Base-by-base conservation (phyloP, 805 yeast species). In the Myxozyma sirexii region DNA sequence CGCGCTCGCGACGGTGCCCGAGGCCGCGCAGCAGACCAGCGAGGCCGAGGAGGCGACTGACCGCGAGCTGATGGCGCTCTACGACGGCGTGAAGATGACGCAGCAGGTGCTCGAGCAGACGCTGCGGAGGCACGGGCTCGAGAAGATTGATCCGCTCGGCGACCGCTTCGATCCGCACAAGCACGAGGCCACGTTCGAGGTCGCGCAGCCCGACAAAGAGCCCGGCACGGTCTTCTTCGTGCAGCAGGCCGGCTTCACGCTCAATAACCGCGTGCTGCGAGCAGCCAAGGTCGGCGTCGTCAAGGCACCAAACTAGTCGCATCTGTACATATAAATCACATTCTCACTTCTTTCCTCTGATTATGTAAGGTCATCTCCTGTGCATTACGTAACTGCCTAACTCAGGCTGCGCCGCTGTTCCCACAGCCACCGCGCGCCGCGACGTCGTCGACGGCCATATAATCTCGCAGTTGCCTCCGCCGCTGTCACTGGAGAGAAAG, bases 241-340 rank as follows among this genome's bases (percentile, higher is more conserved):
- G 61, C 97, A 91, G 77, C 97, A 88, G 77, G 82, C 86, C 24
- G 97, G 97, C 44, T 91, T 86, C 78, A 84, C 86, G 60, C 80
- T 90, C 70, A 90, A 90, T 77, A 84, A 87, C 69, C 83, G 97
- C 73, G 96, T 91, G 35, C 81, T 91, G 72, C 84, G 97, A 77
- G 96, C 97, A 33, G 97, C 97, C 60, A 91, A 91, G 80, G 97
- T 91, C 67, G 97, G 97, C 68, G 83, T 91, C 70, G 97, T 91
- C 67, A 89, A 87, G 77, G 6, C 33, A 4, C 23, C 33, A 15
- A 27, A 38, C 6, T 38, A 38, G 42, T 38, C 15, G 29, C 6
- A 4, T 29, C 42, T 38, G 42, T 38, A 38, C 5, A 38, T 38
- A 38, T 6, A 17, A 13, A 4, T 26, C 10, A 8, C 4, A n/a